Evolutionary conservation across 805 yeast genomes (phyloP).

Genomic region (Candida vaughaniae): DNA sequence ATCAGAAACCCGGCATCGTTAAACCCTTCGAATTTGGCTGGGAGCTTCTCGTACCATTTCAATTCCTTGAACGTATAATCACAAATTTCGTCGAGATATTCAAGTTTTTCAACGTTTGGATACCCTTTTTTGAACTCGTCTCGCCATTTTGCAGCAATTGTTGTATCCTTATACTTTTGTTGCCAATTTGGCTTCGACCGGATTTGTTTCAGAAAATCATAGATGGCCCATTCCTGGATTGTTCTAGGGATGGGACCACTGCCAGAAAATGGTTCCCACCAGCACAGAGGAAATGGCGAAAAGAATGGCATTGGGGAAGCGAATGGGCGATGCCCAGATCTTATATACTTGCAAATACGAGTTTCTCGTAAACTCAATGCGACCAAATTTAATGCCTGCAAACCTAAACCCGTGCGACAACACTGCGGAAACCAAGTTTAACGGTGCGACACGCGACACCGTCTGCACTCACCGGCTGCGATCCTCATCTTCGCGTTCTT

Average conservation of each 20-base stretch:
- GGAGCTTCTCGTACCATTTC: constrained; percentile 23
- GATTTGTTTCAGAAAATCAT: constrained; percentile 12
- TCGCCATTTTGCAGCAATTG: constrained; percentile 19
- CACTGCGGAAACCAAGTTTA: too few species aligned
- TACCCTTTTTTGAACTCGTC: constrained; percentile 8
- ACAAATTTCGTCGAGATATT: not conserved
- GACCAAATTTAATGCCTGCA: too few species aligned
- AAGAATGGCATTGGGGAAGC: not conserved
- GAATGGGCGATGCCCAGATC: too few species aligned
- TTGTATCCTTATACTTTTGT: constrained; percentile 14
- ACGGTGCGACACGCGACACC: too few species aligned
- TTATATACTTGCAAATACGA: too few species aligned
- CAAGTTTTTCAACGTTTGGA: constrained; percentile 15
- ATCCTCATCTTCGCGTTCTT: too few species aligned
- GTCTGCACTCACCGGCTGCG: too few species aligned
- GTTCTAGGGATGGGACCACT: constrained; percentile 1
- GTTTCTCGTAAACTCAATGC: too few species aligned
- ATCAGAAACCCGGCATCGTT: constrained; percentile 13
- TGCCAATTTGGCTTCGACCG: constrained; percentile 19
- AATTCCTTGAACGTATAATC: constrained; percentile 28
- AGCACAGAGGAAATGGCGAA: not conserved
- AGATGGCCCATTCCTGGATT: not conserved
- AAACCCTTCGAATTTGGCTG: constrained; percentile 10
- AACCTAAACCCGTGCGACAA: too few species aligned
- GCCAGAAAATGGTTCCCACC: constrained; percentile 1